Evolutionary conservation across 306 rosid species (phyloP), one percentile per base, ranked within the genome.

Genomic region (Begonia fuchsioides): DNA sequence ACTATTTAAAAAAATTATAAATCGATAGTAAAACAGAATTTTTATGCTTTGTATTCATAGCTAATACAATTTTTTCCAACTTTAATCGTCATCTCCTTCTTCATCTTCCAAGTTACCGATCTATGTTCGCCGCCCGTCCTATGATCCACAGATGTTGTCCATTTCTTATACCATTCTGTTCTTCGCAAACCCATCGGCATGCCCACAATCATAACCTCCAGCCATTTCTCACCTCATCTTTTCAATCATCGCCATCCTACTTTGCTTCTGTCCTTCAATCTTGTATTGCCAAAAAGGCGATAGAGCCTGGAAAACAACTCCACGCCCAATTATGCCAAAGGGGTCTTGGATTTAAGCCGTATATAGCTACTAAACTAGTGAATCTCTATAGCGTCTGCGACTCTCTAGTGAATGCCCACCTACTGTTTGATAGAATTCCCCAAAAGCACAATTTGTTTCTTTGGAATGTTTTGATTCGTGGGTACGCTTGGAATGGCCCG

Each of bases 401-500:
- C 54, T 73, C 74, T 48, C 45, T 74, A 5, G 35, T n/a, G 1
- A 45, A 71, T 65, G 88, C 94, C 52, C 94, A 64, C 17, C 49
- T 46, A 3, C 16, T 86, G 73, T 86, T 86, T 16, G 80, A 76
- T 49, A 64, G 58, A 73, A 76, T 79, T 67, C 72, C 80, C 13
- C 35, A 26, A 4, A 73, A 70, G 60, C 64, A 70, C 17, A 83
- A 79, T 61, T 66, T 72, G 13, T 86, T 86, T 67, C 67, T 86
- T 15, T 82, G 93, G 96, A 86, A 86, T 38, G 74, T 77, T 53
- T 62, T 86, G 56, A 82, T 86, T 48, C 80, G 83, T 14, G 86
- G 81, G 39, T 82, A 82, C 53, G 93, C 90, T 0, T 80, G 87
- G 93, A 75, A 69, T 67, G 90, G 94, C 17, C 94, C 94, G 12